Base-by-base conservation (phyloP, 306 rosid species). In the Ochetophila trinervis region DNA sequence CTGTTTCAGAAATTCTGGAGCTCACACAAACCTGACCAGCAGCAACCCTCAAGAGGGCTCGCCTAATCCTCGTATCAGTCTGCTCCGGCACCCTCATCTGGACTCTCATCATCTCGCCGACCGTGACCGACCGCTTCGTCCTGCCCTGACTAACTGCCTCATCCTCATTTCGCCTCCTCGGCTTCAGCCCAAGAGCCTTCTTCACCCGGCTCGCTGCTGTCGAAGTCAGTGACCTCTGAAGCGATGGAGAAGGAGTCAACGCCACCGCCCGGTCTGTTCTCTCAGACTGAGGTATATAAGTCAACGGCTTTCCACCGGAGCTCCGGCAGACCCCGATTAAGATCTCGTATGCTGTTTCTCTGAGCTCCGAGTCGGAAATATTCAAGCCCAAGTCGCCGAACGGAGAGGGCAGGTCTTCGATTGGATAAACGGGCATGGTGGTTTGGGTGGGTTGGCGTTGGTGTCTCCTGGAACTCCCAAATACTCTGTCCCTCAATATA, bases 51-150 rank as follows among this genome's bases (percentile, higher is more conserved):
- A 93, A 74, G 0, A 93, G 75, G 21, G 89, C 97, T 70, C 98
- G 76, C 51, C 96, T 68, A 75, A 93, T 82, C 57, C 97, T 80
- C 34, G 89, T 71, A 79, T 93, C 96, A 22, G 84, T 81, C 78
- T 85, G 91, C 76, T 93, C 98, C 70, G 93, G 79, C 71, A 89
- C 80, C 74, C 76, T 84, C 97, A 93, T 85, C 88, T 93, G 98
- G 50, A 83, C 57, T 75, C 95, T 83, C 66, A 89, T 74, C 67
- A 93, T 77, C 80, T 93, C 96, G 53, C 95, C 95, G n/a, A 83
- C 78, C 24, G 95, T 82, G 69, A 78, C 84, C 45, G 84, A 78
- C 68, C 81, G 80, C 74, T 77, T 86, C 52, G 20, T 65, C 74
- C 62, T 80, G 50, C 56, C 82, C 67, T 66, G 69, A 74, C 36